Evolutionary conservation across 129 eudicot genomes (phyloP).

Genomic region (Arctium lappa): DNA sequence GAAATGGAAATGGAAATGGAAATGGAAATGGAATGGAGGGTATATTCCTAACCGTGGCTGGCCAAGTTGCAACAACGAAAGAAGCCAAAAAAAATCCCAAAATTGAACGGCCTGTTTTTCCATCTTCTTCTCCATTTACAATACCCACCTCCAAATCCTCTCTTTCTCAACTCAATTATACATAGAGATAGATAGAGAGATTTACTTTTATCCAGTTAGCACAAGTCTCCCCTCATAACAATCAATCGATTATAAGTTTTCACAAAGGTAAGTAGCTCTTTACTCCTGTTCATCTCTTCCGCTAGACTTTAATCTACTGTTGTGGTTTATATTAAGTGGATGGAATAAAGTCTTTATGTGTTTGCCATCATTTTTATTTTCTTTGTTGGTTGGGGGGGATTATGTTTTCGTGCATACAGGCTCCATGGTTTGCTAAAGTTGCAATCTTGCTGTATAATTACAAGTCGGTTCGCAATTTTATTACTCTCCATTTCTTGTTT

Average conservation of each 20-base stretch:
- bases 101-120: not conserved
- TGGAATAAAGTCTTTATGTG: not conserved
- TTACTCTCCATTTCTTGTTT: not conserved
- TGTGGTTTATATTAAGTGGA: not conserved
- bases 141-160: not conserved
- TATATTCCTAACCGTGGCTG: slow-evolving; percentile 31
- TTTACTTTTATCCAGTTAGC: not conserved
- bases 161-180: not conserved
- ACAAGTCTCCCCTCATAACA: not conserved
- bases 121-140: not conserved
- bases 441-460: not conserved
- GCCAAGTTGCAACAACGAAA: slow-evolving; percentile 28
- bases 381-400: not conserved
- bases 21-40: not conserved
- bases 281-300: too few relatives aligned
- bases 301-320: not conserved
- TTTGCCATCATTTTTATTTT: too few relatives aligned
- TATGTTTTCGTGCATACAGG: not conserved
- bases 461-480: slow-evolving; percentile 7
- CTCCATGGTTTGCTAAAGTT: not conserved
- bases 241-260: not conserved
- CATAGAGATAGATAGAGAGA: not conserved
- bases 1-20: not conserved
- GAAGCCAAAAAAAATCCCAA: slow-evolving; percentile 28
- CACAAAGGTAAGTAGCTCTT: not conserved